These are phyloP conservation scores for Epichloe uncinata DNA, from an alignment of 2,329 filamentous ascomycete genomes.

Conservation along the genomic window DNA sequence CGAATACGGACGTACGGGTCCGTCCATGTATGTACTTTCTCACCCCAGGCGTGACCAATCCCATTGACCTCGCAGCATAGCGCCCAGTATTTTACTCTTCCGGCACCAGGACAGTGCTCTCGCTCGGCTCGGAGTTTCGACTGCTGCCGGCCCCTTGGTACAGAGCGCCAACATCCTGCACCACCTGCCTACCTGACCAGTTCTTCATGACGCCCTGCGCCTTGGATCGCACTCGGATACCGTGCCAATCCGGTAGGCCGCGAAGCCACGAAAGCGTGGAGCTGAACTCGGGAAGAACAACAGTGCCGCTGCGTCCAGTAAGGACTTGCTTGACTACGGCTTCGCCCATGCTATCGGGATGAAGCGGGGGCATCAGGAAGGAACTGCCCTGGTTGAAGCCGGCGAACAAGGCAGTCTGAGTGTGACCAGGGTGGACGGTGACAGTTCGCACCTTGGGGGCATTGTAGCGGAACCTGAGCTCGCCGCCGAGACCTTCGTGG, in stretches of 20 bases:
- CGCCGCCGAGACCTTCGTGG: conserved; percentile 50
- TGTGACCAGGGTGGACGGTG: conserved; percentile 42
- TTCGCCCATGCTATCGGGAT: conserved; percentile 28
- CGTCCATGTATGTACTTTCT: not conserved
- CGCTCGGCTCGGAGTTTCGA: conserved; percentile 1
- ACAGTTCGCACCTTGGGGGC: conserved; percentile 53
- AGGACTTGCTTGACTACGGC: conserved; percentile 37
- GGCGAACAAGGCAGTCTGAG: conserved; percentile 21
- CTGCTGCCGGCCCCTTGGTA: not conserved
- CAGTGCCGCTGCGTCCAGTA: conserved; percentile 31
- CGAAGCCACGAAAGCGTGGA: conserved; percentile 29
- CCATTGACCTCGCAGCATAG: too few relatives aligned
- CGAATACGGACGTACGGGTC: not conserved
- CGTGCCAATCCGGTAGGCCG: conserved; percentile 49
- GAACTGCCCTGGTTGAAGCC: conserved; percentile 42
- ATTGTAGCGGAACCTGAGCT: conserved; percentile 45
- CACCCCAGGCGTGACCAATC: not conserved
- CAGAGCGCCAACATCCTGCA: conserved; percentile 26
- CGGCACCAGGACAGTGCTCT: conserved; percentile 18
- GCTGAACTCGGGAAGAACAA: conserved; percentile 32
- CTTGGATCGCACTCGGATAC: conserved; percentile 35
- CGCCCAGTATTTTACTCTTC: conserved; percentile 8
- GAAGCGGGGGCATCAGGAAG: conserved; percentile 21
- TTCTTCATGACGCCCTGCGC: conserved; percentile 27
- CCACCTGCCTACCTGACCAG: conserved; percentile 34